phyloP scores from a whole-genome alignment of 176 grass and related monocot species.

The Avena atlantica region DNA sequence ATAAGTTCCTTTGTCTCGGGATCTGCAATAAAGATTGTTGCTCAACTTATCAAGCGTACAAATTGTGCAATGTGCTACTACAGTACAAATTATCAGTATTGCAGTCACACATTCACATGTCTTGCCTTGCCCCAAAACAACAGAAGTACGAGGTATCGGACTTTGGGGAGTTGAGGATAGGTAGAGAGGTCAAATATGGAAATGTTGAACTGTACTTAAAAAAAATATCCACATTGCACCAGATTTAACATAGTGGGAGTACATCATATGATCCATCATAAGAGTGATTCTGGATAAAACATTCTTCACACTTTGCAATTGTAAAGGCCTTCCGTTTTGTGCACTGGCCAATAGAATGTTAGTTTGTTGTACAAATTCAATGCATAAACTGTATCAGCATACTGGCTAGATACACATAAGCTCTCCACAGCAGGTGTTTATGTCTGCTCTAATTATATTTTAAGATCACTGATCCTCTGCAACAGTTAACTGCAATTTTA shows the following conservation, averaged over 20 bases:
- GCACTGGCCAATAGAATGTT: background rate
- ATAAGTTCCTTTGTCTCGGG: constrained; percentile 86
- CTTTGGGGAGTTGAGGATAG: constrained; percentile 22
- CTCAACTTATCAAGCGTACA: constrained; percentile 29
- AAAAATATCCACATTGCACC: background rate
- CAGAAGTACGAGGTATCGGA: background rate
- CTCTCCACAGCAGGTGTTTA: background rate
- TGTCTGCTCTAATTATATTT: background rate
- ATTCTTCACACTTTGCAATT: constrained; percentile 17
- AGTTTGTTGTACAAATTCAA: background rate
- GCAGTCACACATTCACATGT: background rate
- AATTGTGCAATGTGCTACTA: constrained; percentile 12
- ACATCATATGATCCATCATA: background rate
- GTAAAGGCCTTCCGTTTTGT: constrained; percentile 1
- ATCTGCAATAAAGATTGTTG: constrained; percentile 63
- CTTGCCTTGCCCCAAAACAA: background rate
- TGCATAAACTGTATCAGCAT: background rate
- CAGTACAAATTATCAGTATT: constrained; percentile 18
- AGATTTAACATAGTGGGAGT: background rate
- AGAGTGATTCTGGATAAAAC: background rate
- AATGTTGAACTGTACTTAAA: background rate
- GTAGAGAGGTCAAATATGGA: constrained; percentile 30
- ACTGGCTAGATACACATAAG: background rate
- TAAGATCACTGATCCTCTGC: constrained; percentile 4
- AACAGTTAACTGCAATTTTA: background rate